Conservation (phyloP, 805 yeast species). For the Saccharomyces kudriavzevii region DNA sequence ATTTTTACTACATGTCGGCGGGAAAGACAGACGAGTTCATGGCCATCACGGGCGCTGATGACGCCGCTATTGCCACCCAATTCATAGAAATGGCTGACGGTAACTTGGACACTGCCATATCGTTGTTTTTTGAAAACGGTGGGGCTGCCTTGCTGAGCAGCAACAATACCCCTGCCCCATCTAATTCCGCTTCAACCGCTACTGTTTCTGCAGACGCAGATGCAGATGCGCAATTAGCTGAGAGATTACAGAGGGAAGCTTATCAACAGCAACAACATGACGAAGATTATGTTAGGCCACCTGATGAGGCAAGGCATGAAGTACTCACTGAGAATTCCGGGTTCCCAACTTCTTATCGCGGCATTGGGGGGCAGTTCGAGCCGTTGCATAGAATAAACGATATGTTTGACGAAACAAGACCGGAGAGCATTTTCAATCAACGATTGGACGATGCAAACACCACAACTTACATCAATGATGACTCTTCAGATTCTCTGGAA, state of each 20-base stretch:
- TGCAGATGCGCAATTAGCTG: conserved; percentile 51
- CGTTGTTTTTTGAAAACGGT: conserved; percentile 69
- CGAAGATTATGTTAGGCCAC: conserved; percentile 59
- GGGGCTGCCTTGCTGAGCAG: conserved; percentile 19
- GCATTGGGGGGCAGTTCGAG: conserved; percentile 31
- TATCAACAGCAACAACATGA: conserved; percentile 33
- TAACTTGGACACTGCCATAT: conserved; percentile 75
- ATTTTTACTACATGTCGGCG: conserved; percentile 28
- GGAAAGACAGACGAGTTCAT: conserved; percentile 63
- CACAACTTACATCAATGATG: conserved; percentile 8
- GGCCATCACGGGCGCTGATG: conserved; percentile 73
- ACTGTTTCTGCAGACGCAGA: conserved; percentile 3
- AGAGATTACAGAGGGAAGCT: conserved; percentile 55
- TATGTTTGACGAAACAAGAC: conserved; percentile 31
- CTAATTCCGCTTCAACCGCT: conserved; percentile 2
- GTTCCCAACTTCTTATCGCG: conserved; percentile 33
- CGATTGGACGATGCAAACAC: conserved; percentile 15
- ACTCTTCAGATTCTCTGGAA: conserved; percentile 28
- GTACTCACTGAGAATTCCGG: conserved; percentile 44
- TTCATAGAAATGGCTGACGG: conserved; percentile 73
- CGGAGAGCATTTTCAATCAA: conserved; percentile 34
- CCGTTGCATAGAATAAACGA: conserved; percentile 21
- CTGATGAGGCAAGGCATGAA: conserved; percentile 61
- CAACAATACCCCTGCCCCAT: conserved; percentile 2
- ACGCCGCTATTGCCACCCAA: conserved; percentile 58